Evolutionary conservation across 2,329 filamentous ascomycete species (phyloP).

Genomic region (Fusarium sp.): DNA sequence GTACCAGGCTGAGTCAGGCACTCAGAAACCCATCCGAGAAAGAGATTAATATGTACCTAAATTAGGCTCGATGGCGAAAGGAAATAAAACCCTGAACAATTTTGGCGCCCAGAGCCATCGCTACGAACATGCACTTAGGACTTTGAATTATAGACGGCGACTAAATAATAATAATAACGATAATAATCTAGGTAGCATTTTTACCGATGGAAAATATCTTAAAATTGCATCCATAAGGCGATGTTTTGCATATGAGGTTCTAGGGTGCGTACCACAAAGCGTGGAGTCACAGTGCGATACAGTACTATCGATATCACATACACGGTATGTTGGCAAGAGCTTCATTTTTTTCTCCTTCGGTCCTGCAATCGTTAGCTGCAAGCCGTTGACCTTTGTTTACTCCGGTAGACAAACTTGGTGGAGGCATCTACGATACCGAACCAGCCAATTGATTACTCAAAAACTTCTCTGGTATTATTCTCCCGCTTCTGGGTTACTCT

Average conservation of each 20-base stretch:
- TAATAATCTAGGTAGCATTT: background rate
- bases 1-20: conserved; percentile 15
- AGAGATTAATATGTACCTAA: background rate
- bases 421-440: background rate
- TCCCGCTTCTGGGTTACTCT: background rate
- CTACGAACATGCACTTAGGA: background rate
- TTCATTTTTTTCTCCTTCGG: conserved; percentile 17
- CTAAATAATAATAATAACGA: no score
- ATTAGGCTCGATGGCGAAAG: background rate
- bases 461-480: background rate
- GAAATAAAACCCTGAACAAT: background rate
- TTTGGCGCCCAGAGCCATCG: background rate
- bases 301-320: background rate
- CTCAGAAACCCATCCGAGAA: background rate
- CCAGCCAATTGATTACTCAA: background rate
- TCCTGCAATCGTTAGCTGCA: background rate
- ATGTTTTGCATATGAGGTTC: background rate
- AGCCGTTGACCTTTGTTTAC: background rate
- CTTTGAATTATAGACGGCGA: background rate
- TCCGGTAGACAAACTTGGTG: background rate
- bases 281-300: background rate
- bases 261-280: background rate
- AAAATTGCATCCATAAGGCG: conserved; percentile 1
- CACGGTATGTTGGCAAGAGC: background rate
- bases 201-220: background rate